These are phyloP conservation scores for Termitomyces sp. DNA, from an alignment of 768 basidiomycete species.

Conservation along the genomic window DNA sequence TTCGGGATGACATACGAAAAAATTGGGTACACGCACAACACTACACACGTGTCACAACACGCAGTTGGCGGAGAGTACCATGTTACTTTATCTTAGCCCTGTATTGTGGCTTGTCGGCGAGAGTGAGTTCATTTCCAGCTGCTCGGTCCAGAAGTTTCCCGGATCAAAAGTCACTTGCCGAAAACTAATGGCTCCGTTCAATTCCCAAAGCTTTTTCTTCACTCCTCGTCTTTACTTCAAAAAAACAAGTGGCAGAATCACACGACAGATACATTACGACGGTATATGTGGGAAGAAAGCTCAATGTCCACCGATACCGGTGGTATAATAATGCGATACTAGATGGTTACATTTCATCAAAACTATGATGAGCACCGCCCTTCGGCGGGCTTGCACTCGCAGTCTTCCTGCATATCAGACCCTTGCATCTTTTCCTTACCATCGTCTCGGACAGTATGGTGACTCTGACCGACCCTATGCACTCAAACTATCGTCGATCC, in stretches of 20 bases:
- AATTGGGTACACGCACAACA: too few relatives aligned
- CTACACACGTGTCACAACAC: too few relatives aligned
- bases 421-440: background rate
- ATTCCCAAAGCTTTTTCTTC: too few relatives aligned
- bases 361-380: constrained; percentile 8
- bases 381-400: constrained; percentile 7
- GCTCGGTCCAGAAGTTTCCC: background rate
- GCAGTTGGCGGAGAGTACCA: too few relatives aligned
- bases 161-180: background rate
- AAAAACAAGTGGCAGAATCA: background rate
- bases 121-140: too few relatives aligned
- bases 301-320: background rate
- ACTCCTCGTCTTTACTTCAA: background rate
- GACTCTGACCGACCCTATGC: constrained; percentile 23
- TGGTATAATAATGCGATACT: too few relatives aligned
- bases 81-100: too few relatives aligned
- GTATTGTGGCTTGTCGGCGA: too few relatives aligned
- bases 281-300: background rate
- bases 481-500: constrained; percentile 12
- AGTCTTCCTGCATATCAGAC: constrained; percentile 2
- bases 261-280: background rate
- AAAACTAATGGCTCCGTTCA: too few relatives aligned
- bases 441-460: constrained; percentile 21
- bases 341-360: constrained; percentile 1
- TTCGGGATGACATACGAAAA: too few relatives aligned